These are phyloP conservation scores for Acanthamoeba rhysodes DNA, from an alignment of 208 protist species.

Conservation along the genomic window DNA sequence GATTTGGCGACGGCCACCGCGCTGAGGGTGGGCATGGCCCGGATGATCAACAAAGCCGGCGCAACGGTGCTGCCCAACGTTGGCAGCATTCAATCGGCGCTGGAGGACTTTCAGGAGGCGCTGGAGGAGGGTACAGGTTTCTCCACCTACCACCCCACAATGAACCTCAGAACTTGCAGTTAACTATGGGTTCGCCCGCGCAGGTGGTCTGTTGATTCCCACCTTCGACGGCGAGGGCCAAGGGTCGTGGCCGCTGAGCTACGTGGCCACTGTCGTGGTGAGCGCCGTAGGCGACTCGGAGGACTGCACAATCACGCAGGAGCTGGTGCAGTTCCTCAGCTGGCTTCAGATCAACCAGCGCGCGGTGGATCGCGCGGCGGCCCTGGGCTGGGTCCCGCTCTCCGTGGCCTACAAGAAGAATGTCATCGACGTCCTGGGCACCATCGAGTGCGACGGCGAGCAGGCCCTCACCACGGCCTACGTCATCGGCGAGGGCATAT, in stretches of 20 bases:
- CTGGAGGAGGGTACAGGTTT: background rate
- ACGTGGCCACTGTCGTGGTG: background rate
- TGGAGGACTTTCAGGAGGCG: background rate
- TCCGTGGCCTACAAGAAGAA: conserved; percentile 16
- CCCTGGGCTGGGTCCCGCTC: background rate
- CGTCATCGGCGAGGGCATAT: conserved; percentile 1
- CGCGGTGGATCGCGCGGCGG: background rate
- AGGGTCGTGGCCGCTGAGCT: background rate
- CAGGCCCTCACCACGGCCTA: background rate
- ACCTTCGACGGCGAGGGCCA: background rate
- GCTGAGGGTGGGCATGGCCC: background rate
- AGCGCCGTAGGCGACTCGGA: background rate
- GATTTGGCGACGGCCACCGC: background rate
- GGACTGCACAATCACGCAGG: conserved; percentile 3
- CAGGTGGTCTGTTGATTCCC: background rate
- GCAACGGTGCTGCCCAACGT: background rate
- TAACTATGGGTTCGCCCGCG: background rate
- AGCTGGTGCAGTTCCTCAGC: conserved; percentile 32
- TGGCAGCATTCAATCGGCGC: background rate
- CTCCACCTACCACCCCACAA: too few species aligned
- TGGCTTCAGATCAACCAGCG: conserved; percentile 11
- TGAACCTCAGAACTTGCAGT: too few species aligned
- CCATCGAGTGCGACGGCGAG: background rate
- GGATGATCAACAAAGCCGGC: conserved; percentile 33
- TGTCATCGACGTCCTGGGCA: conserved; percentile 37